phyloP scores from a whole-genome alignment of 257 asterid genomes.

The Solanum paucissectum region DNA sequence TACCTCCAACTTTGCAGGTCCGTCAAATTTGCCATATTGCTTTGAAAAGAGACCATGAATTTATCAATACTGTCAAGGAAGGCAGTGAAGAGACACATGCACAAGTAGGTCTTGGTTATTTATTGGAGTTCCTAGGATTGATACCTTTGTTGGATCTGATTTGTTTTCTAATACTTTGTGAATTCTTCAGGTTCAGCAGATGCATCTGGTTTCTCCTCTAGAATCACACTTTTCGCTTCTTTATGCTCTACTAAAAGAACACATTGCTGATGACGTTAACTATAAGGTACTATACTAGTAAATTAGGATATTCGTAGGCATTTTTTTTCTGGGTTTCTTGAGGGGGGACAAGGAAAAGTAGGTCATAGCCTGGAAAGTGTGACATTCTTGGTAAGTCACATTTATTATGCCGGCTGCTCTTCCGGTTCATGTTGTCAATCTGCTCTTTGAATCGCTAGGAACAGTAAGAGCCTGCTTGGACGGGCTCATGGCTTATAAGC shows the following conservation, averaged over 20 bases:
- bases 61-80: conserved; percentile 74
- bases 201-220: conserved; percentile 68
- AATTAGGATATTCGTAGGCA: background rate
- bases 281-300: conserved; percentile 48
- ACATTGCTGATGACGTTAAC: conserved; percentile 74
- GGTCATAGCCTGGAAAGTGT: background rate
- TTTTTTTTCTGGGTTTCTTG: background rate
- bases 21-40: conserved; percentile 91
- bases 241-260: conserved; percentile 63
- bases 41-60: conserved; percentile 85
- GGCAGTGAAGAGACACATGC: conserved; percentile 97
- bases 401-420: background rate
- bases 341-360: background rate
- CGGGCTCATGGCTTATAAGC: background rate
- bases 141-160: background rate
- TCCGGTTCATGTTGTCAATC: background rate
- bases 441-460: background rate
- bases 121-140: background rate
- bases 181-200: conserved; percentile 67
- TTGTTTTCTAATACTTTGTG: background rate
- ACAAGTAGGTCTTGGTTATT: conserved; percentile 33
- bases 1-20: conserved; percentile 41
- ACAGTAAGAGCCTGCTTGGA: background rate
- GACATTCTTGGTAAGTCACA: background rate
- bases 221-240: conserved; percentile 73